Base-by-base conservation (phyloP, 2,329 filamentous ascomycete genomes). In the Sporothrix protearum region DNA sequence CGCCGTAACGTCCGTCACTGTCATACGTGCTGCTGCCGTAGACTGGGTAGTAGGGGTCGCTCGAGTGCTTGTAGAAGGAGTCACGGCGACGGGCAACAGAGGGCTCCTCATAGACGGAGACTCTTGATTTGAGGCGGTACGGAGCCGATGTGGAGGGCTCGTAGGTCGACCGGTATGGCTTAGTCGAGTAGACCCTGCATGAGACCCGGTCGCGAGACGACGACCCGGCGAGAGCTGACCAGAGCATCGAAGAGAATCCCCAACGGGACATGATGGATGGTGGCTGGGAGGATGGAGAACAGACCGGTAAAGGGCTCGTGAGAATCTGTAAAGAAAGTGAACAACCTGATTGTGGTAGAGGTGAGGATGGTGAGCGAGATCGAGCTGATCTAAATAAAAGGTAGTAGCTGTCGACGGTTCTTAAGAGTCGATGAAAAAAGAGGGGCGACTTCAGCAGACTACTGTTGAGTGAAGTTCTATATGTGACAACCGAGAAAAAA, bases 231-330 rank as follows among this genome's bases (percentile, higher is more conserved):
- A 51, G 2, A 19, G 9, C 9, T 19, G 39, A 53, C 64, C 64
- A 67, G 28, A 51, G 33, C 42, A 30, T 33, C 14, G 28, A 36
- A 7, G 64, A 28, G 12, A 67, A 4, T n/a, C 10, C 16, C 64
- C 64, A 67, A 47, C 64, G 64, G 33, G 64, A 51, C 64, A 67
- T 67, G 42, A 67, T 67, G 42, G 28, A 22, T 49, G 25, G 9
- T 22, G 1, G 64, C n/a, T 33, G 19, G 19, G 19, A 25, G 19
- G 3, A 25, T 12, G 4, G 59, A 42, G 22, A 33, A 51, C 22
- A 16, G 64, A 14, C n/a, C n/a, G n/a, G 25, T 5, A 19, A 22
- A 19, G 9, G 3, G 19, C 3, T n/a, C 14, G 3, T 47, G 28
- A 25, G 28, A 7, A 8, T 8, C 25, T 25, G 45, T 4, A 25